These are phyloP conservation scores for Halteria grandinella DNA, from an alignment of 73 alveolate genomes.

Conservation along the genomic window DNA sequence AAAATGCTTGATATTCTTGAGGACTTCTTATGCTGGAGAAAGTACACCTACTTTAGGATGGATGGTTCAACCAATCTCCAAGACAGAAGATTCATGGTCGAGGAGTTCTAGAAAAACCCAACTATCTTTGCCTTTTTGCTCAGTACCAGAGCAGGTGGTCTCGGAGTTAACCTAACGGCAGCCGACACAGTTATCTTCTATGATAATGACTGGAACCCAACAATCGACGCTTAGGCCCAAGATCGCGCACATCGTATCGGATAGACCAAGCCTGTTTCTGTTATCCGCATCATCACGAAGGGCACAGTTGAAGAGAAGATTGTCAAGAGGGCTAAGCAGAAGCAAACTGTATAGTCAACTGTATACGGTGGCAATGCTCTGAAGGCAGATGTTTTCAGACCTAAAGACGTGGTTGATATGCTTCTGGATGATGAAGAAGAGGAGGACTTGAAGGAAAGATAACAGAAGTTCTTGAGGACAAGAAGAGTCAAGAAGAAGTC, in stretches of 20 bases:
- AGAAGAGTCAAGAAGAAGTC: conserved; percentile 11
- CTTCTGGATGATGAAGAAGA: conserved; percentile 89
- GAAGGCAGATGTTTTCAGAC: conserved; percentile 96
- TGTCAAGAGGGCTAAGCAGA: conserved; percentile 96
- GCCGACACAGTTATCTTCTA: conserved; percentile 99
- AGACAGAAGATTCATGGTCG: conserved; percentile 97
- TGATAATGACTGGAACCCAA: conserved; percentile 99
- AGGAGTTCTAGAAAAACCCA: conserved; percentile 92
- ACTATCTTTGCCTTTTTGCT: conserved; percentile 92
- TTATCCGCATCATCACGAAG: conserved; percentile 93
- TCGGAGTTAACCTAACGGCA: conserved; percentile 97
- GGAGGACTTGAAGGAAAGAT: conserved; percentile 31
- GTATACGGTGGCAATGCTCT: conserved; percentile 98
- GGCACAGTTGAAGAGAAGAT: conserved; percentile 98
- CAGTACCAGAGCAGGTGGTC: conserved; percentile 99
- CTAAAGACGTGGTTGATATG: conserved; percentile 95
- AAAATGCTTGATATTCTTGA: conserved; percentile 98
- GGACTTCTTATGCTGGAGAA: conserved; percentile 91
- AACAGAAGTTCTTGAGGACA: conserved; percentile 33
- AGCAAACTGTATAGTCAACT: conserved; percentile 96
- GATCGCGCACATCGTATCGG: conserved; percentile 99
- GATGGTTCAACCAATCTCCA: conserved; percentile 97
- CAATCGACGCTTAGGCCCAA: conserved; percentile 99
- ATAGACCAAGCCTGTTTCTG: conserved; percentile 95
- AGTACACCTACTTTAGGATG: conserved; percentile 93